Percentiles rank a stretch among this genome's conserved stretches.
These are phyloP conservation scores for Senna siamea DNA, from an alignment of 306 rosid genomes.

Conservation along the genomic window DNA sequence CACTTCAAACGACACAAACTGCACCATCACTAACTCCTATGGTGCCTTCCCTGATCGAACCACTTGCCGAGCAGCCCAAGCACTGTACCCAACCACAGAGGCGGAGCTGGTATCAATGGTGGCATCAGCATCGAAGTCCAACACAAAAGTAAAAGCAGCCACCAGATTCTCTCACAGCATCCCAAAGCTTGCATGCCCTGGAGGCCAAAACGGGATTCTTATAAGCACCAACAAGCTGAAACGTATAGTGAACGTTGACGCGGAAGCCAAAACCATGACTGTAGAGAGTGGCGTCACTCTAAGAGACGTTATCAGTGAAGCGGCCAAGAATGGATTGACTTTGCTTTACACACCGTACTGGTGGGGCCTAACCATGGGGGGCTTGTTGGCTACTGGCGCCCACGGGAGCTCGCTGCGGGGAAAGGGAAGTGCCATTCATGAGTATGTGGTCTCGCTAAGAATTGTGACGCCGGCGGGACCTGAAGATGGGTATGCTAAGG, in stretches of 20 bases:
- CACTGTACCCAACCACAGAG: slow-evolving; percentile 53
- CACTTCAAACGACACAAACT: slow-evolving; percentile 45
- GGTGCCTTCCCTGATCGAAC: slow-evolving; percentile 63
- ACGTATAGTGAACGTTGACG: slow-evolving; percentile 45
- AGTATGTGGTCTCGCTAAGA: slow-evolving; percentile 48
- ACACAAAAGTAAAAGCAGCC: slow-evolving; percentile 49
- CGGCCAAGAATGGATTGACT: slow-evolving; percentile 52
- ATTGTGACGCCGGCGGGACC: slow-evolving; percentile 51
- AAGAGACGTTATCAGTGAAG: slow-evolving; percentile 53
- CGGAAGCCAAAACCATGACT: slow-evolving; percentile 41
- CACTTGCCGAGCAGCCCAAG: slow-evolving; percentile 47
- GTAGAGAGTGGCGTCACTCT: slow-evolving; percentile 64
- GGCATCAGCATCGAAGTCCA: slow-evolving; percentile 45
- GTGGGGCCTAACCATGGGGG: slow-evolving; percentile 79
- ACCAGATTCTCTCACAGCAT: slow-evolving; percentile 69
- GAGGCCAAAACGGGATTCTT: slow-evolving; percentile 50
- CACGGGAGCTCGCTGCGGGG: slow-evolving; percentile 61
- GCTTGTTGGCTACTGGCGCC: slow-evolving; percentile 66
- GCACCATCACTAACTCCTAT: slow-evolving; percentile 62
- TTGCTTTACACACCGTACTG: slow-evolving; percentile 65
- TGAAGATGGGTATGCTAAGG: slow-evolving; percentile 54
- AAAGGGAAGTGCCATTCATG: slow-evolving; percentile 64
- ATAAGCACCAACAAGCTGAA: slow-evolving; percentile 64
- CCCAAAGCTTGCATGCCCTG: slow-evolving; percentile 62
- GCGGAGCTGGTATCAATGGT: slow-evolving; percentile 52